Evolutionary conservation across 805 yeast genomes (phyloP), one percentile per base, ranked within the genome.

Genomic region (Candida chauliodis): DNA sequence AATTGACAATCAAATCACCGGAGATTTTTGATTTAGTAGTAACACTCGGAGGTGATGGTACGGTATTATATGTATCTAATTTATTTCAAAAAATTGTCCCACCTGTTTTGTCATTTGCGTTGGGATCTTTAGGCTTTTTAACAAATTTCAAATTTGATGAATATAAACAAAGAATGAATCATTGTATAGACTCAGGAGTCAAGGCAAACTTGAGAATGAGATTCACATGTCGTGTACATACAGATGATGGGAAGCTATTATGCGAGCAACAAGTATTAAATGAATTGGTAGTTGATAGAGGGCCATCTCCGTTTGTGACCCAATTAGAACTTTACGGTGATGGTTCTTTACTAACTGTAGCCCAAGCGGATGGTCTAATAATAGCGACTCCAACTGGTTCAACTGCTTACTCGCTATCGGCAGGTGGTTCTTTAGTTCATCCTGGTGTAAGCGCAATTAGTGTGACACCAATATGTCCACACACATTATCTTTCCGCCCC

Each of bases 381-480:
- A 73, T 90, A 23, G 95, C 96, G 1, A 89, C 97, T 0, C 97
- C 97, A 3, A 89, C 97, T 0, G 97, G 97, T 0, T 88, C 96
- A 2, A 91, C 98, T 0, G 98, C 98, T 0, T 91, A 91, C 59
- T 89, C 96, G 1, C 68, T 91, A 35, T 83, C 95, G 30, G 97
- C 98, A 0, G 97, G 97, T 10, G 98, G 98, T 1, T 83, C 96
- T 0, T 71, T 91, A 35, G 95, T 91, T 4, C 96, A 90, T 52
- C 97, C 98, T 0, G 89, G 87, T 22, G 95, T 91, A 11, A 83
- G 89, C 44, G 96, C 96, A 8, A 85, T 90, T 21, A 80, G 89
- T 40, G 89, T 91, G 5, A 89, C 98, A 0, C 98, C 98, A 0
- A 89, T 91, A 42, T 91, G 98, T 56, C 97, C 98, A 1, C 98